Percentiles rank a stretch among this genome's conserved stretches.
Conservation (phyloP, 495 filamentous ascomycete species). For the Neurospora sp. region DNA sequence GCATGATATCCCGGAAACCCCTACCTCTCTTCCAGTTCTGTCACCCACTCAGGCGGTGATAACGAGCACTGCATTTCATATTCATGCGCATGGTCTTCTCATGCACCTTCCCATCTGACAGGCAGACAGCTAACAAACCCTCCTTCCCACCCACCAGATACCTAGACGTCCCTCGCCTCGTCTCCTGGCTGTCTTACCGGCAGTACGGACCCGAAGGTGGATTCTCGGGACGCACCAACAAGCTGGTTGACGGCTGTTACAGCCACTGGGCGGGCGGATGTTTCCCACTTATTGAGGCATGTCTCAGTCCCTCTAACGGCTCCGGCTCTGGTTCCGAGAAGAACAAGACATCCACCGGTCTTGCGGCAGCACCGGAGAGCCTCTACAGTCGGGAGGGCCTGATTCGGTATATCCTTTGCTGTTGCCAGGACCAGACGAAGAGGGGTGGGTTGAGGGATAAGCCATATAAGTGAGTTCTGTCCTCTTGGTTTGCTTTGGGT, state of each 20-base stretch:
- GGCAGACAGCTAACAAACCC: background rate
- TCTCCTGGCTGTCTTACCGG: constrained; percentile 79
- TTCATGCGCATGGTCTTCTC: background rate
- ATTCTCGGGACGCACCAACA: constrained; percentile 89
- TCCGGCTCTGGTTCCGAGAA: constrained; percentile 4
- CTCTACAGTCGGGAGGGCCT: constrained; percentile 80
- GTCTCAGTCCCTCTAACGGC: constrained; percentile 29
- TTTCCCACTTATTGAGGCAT: constrained; percentile 84
- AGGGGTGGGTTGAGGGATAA: constrained; percentile 86
- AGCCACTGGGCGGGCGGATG: constrained; percentile 95
- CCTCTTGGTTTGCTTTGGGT: background rate
- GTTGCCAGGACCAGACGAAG: constrained; percentile 61
- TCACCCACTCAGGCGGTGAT: constrained; percentile 6
- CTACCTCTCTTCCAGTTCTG: no score
- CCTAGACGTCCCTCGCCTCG: constrained; percentile 64
- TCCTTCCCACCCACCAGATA: constrained; percentile 36
- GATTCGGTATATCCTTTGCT: constrained; percentile 75
- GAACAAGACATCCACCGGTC: background rate
- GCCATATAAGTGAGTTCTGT: constrained; percentile 64
- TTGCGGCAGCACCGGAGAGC: constrained; percentile 13
- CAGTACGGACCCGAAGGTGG: constrained; percentile 91
- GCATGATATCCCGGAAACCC: background rate
- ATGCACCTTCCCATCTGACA: background rate
- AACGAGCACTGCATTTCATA: constrained; percentile 4
- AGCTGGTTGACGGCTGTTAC: constrained; percentile 95